Evolutionary conservation across 768 basidiomycete species (phyloP).

Genomic region (Pisolithus orientalis): DNA sequence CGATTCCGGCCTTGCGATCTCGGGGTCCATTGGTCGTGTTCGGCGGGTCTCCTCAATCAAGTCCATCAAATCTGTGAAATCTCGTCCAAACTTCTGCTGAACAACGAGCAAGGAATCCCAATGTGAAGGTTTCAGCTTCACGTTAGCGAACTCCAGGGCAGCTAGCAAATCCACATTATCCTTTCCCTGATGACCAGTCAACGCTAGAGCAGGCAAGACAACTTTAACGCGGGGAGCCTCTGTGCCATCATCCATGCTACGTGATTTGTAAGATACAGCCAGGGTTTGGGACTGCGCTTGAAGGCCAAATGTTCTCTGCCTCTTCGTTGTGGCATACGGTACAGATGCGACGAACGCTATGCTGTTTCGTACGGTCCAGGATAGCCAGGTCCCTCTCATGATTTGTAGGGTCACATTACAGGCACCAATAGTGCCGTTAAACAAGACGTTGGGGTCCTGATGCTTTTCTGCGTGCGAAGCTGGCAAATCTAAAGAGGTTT

Average conservation of each 20-base stretch:
- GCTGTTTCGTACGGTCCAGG: conserved; percentile 57
- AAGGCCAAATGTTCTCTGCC: conserved; percentile 50
- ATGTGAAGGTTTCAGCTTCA: conserved; percentile 74
- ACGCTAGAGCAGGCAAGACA: conserved; percentile 56
- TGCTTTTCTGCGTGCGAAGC: conserved; percentile 12
- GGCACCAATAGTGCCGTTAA: conserved; percentile 47
- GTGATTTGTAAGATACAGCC: conserved; percentile 48
- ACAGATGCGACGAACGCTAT: conserved; percentile 42
- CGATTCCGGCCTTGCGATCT: conserved; percentile 8
- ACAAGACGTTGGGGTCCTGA: conserved; percentile 29
- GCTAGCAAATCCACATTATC: conserved; percentile 45
- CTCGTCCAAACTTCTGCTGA: conserved; percentile 85
- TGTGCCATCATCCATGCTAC: conserved; percentile 24
- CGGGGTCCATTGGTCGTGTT: conserved; percentile 13
- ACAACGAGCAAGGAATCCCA: conserved; percentile 80
- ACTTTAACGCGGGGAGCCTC: conserved; percentile 52
- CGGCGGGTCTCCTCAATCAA: conserved; percentile 58
- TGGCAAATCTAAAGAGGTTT: conserved; percentile 26
- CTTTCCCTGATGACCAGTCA: conserved; percentile 53
- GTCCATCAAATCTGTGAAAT: conserved; percentile 74
- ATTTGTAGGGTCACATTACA: conserved; percentile 66
- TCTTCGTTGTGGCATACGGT: conserved; percentile 24
- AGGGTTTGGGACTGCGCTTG: conserved; percentile 58
- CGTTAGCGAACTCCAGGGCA: conserved; percentile 60
- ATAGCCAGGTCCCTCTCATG: conserved; percentile 85